phyloP scores from a whole-genome alignment of 2,329 filamentous ascomycete genomes.

The Pseudogymnoascus sp. region DNA sequence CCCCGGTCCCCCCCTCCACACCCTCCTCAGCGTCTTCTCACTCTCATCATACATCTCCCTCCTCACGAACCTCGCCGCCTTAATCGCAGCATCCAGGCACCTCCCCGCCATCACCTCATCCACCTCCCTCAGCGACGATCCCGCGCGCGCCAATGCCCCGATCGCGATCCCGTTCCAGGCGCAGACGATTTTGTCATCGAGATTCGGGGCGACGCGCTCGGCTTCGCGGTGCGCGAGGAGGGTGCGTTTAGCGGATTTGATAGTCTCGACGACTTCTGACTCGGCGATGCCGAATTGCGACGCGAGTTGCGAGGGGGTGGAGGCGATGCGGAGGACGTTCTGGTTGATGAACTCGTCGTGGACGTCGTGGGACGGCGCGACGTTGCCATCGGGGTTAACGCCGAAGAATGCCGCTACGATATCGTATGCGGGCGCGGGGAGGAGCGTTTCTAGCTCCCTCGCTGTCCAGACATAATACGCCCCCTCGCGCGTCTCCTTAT shows the following conservation, averaged over 20 bases:
- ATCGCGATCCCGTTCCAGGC: slow-evolving; percentile 87
- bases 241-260: slow-evolving; percentile 58
- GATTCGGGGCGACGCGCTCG: slow-evolving; percentile 64
- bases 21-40: slow-evolving; percentile 57
- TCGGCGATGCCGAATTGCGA: slow-evolving; percentile 65
- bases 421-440: slow-evolving; percentile 58
- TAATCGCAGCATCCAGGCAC: slow-evolving; percentile 58
- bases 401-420: slow-evolving; percentile 80
- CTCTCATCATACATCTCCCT: slow-evolving; percentile 60
- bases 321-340: slow-evolving; percentile 71
- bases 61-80: slow-evolving; percentile 64
- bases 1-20: slow-evolving; percentile 60
- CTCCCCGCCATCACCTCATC: slow-evolving; percentile 46
- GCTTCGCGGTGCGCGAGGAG: slow-evolving; percentile 63
- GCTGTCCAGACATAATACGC: slow-evolving; percentile 93
- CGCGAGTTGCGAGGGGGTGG: slow-evolving; percentile 59
- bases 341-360: slow-evolving; percentile 93
- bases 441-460: slow-evolving; percentile 71
- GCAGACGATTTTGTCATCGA: slow-evolving; percentile 83
- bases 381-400: slow-evolving; percentile 75
- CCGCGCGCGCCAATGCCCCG: slow-evolving; percentile 67
- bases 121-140: slow-evolving; percentile 54
- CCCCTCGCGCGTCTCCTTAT: slow-evolving; percentile 77
- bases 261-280: slow-evolving; percentile 57
- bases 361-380: slow-evolving; percentile 71